phyloP scores from a whole-genome alignment of 2,329 filamentous ascomycete species.

The Ophiostoma sp. region DNA sequence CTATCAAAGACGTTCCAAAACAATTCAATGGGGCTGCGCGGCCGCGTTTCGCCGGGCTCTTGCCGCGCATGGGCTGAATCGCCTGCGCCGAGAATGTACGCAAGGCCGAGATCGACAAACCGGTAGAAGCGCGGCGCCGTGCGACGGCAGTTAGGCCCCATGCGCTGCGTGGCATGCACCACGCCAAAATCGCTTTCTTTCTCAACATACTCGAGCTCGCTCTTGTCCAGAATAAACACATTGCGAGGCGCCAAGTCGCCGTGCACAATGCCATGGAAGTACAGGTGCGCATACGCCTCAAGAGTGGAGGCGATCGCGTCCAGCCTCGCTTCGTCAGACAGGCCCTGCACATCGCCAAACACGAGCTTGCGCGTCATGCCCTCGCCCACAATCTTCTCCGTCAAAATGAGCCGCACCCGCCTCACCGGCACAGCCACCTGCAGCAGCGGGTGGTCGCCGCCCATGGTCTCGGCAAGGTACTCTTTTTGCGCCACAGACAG shows the following conservation, averaged over 20 bases:
- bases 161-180: conserved; percentile 24
- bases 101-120: conserved; percentile 27
- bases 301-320: conserved; percentile 21
- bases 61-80: conserved; percentile 13
- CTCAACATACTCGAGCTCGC: neutral
- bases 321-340: conserved; percentile 21
- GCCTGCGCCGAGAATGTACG: conserved; percentile 21
- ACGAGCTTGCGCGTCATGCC: conserved; percentile 23
- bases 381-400: conserved; percentile 19
- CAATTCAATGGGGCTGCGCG: conserved; percentile 24
- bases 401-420: conserved; percentile 23
- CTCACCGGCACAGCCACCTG: conserved; percentile 1
- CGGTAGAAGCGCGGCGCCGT: conserved; percentile 18
- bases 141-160: neutral
- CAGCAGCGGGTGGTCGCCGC: conserved; percentile 6
- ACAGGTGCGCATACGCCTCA: conserved; percentile 25
- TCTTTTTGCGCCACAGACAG: conserved; percentile 18
- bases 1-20: conserved; percentile 27
- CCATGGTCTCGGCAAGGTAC: conserved; percentile 6
- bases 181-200: conserved; percentile 39
- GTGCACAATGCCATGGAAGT: conserved; percentile 25
- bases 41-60: conserved; percentile 20
- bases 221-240: conserved; percentile 21
- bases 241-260: conserved; percentile 27
- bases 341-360: conserved; percentile 21